Percentiles rank a stretch among this genome's conserved stretches.
phyloP scores from a whole-genome alignment of 768 basidiomycete genomes.

The Hypholoma fasciculare region DNA sequence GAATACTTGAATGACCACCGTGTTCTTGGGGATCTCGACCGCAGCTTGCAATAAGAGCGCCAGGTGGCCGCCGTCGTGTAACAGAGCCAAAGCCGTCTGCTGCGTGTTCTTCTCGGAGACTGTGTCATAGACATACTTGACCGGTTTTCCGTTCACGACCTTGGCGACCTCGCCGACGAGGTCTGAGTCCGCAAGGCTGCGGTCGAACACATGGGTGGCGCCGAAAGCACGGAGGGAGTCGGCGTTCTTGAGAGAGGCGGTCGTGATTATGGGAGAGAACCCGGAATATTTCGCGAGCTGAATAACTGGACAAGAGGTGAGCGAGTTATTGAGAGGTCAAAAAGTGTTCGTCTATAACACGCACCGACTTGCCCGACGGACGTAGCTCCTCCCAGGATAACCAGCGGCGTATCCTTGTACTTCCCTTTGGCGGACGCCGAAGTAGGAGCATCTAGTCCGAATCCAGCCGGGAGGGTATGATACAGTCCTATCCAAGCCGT shows the following conservation, averaged over 20 bases:
- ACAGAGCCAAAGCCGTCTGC: conserved; percentile 21
- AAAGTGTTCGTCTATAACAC: neutral
- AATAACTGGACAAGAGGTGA: neutral
- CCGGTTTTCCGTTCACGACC: conserved; percentile 14
- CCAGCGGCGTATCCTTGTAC: conserved; percentile 39
- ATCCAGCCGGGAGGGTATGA: conserved; percentile 33
- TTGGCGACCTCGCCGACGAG: conserved; percentile 22
- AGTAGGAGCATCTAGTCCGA: conserved; percentile 28
- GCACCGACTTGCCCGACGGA: conserved; percentile 48
- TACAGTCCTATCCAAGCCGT: conserved; percentile 52
- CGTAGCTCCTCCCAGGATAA: conserved; percentile 29
- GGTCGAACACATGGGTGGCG: conserved; percentile 41
- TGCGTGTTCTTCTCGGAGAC: conserved; percentile 24
- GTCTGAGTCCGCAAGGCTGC: conserved; percentile 17
- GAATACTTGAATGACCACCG: conserved; percentile 6
- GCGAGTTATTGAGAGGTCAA: conserved; percentile 15
- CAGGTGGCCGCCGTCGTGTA: conserved; percentile 13
- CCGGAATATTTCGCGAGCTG: conserved; percentile 38
- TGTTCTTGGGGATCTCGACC: conserved; percentile 8
- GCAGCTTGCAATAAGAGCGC: neutral
- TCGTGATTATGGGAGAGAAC: conserved; percentile 43
- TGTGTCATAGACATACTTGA: conserved; percentile 28
- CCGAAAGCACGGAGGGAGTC: conserved; percentile 35
- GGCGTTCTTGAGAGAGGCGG: conserved; percentile 33
- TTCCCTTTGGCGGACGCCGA: conserved; percentile 26